Base-by-base conservation (phyloP, 805 yeast genomes). In the Wickerhamomyces rabaulensis region DNA sequence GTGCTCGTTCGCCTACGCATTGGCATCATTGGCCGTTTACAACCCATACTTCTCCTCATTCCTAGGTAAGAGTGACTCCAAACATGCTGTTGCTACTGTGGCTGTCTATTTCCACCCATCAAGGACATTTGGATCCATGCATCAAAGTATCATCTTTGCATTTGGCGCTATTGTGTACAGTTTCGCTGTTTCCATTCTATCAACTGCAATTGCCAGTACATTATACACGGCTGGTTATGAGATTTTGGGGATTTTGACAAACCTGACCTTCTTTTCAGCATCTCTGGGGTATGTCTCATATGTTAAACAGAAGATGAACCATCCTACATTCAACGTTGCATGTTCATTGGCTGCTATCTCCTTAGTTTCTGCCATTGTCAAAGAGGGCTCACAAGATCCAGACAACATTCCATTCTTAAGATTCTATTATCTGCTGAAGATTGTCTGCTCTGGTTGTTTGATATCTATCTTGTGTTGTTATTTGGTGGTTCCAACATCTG, bases 31-130 rank as follows among this genome's bases (percentile, higher is more conserved):
- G 47, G 87, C 82, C 1, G 94, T 87, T 16, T 86, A 83, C 61
- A 73, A 73, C 54, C 57, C 72, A 1, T 66, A 75, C 1, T 66
- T 82, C 40, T 72, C 81, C 10, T 55, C 63, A 16, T 49, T 79
- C 2, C 60, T 86, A 39, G 95, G 95, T 0, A 61, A 66, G 31
- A 73, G 86, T 22, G 91, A 85, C 63, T 79, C 85, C 10, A 87
- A 87, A 61, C 96, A 87, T 67, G 75, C 86, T 52, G 81, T 84
- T 3, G 89, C 95, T 35, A 88, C 95, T 0, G 84, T 84, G 9
- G 84, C 87, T 1, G 94, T 87, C 2, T 88, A 88, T 63, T 87
- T 88, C 69, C 94, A 87, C 58, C 89, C 95, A 0, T 76, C 91
- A 2, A 64, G 95, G 42, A 75, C 94, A 0, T 76, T 78, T 47